phyloP scores from a whole-genome alignment of 192 early-diverging fungal genomes.

The Spizellomyces punctatus region DNA sequence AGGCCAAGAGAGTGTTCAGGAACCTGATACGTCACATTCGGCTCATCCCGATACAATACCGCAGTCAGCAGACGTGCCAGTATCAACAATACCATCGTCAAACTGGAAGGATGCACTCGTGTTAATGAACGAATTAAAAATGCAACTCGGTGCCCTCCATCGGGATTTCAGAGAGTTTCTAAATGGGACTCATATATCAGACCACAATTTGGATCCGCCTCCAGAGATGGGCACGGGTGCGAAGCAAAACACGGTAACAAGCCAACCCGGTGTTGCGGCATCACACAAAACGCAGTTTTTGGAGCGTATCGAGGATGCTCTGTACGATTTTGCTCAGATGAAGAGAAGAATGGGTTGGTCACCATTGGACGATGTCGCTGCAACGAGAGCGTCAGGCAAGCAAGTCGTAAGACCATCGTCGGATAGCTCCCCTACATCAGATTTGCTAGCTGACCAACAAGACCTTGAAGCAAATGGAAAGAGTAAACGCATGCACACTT shows the following conservation, averaged over 20 bases:
- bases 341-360: neutral
- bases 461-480: neutral
- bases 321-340: neutral
- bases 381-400: neutral
- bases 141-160: neutral
- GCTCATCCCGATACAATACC: neutral
- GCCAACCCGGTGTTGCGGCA: neutral
- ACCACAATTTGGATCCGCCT: neutral
- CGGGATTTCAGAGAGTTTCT: neutral
- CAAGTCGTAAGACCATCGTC: neutral
- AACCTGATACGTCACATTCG: too few species aligned
- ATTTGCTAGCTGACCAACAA: neutral
- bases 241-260: neutral
- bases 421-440: neutral
- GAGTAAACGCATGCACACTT: too few species aligned
- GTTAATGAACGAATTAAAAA: too few species aligned
- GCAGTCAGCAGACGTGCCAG: neutral
- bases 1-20: too few species aligned
- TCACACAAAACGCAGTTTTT: neutral
- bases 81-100: neutral
- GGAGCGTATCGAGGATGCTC: neutral
- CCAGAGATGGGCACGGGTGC: neutral
- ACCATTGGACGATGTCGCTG: neutral
- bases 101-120: too few species aligned
- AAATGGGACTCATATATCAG: neutral